Evolutionary conservation across 2,329 filamentous ascomycete genomes (phyloP).

Genomic region (Colletotrichum salicis): DNA sequence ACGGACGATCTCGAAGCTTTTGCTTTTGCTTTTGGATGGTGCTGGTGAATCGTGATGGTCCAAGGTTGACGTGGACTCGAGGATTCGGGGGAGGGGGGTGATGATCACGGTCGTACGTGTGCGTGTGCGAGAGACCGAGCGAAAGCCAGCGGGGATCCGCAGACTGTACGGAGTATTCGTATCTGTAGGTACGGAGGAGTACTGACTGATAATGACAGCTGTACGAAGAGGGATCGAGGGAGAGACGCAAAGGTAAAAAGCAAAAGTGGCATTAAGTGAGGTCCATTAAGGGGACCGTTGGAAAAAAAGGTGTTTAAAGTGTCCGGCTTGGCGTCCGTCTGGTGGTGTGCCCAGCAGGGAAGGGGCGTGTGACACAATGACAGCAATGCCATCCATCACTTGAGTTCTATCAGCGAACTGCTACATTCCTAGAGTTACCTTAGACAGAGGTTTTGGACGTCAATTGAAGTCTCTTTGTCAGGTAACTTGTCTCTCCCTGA

Average conservation of each 20-base stretch:
- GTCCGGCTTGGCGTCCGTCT: slow-evolving; percentile 21
- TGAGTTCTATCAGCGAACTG: background rate
- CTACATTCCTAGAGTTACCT: background rate
- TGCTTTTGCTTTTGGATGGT: background rate
- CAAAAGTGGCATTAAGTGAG: background rate
- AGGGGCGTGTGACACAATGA: background rate
- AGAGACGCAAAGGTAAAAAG: background rate
- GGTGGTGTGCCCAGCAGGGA: slow-evolving; percentile 4
- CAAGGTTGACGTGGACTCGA: too few species aligned
- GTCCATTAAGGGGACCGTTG: background rate
- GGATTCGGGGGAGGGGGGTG: too few species aligned
- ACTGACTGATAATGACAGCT: too few species aligned
- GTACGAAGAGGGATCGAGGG: too few species aligned
- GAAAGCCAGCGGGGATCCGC: background rate
- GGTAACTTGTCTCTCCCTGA: background rate
- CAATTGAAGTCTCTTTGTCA: too few species aligned
- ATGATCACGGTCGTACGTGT: background rate
- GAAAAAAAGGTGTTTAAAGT: background rate
- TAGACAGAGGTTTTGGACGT: too few species aligned
- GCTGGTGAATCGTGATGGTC: background rate
- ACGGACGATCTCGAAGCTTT: background rate
- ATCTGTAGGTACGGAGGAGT: too few species aligned
- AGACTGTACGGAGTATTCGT: background rate
- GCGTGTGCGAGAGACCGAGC: background rate
- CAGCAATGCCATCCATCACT: background rate